A percentile compares a stretch with the other conserved stretches of the same genome.
These are phyloP conservation scores for Lyophyllum decastes DNA, from an alignment of 768 basidiomycete species.

Conservation along the genomic window DNA sequence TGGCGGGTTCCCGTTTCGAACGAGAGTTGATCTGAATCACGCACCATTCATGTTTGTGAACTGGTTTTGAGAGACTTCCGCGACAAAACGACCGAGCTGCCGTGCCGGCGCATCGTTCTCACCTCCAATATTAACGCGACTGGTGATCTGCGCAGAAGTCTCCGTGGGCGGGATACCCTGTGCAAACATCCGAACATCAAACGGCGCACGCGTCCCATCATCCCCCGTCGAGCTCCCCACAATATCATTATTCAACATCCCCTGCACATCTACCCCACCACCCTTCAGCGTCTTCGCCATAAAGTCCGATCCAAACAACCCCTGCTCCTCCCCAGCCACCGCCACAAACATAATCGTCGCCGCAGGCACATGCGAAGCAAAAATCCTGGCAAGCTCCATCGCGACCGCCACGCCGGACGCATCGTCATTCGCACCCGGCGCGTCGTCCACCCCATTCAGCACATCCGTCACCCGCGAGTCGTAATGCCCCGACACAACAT, in stretches of 20 bases:
- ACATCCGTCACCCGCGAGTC: constrained; percentile 46
- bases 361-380: constrained; percentile 45
- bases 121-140: constrained; percentile 42
- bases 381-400: constrained; percentile 52
- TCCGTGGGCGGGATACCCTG: constrained; percentile 51
- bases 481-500: constrained; percentile 57
- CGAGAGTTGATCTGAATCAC: constrained; percentile 18
- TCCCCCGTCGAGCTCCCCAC: constrained; percentile 54
- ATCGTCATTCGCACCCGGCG: constrained; percentile 57
- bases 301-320: constrained; percentile 47
- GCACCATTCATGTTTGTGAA: constrained; percentile 51
- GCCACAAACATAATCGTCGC: constrained; percentile 56
- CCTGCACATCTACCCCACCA: constrained; percentile 51
- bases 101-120: constrained; percentile 57
- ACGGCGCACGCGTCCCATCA: constrained; percentile 45
- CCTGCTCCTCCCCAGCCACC: constrained; percentile 56
- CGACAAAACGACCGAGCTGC: constrained; percentile 51
- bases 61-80: constrained; percentile 51
- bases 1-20: not conserved
- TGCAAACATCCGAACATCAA: constrained; percentile 52
- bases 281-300: constrained; percentile 44
- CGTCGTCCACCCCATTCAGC: constrained; percentile 42
- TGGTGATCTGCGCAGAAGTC: constrained; percentile 33
- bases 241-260: constrained; percentile 61
- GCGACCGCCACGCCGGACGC: constrained; percentile 56